Percentiles rank a stretch among this genome's conserved stretches.
These are phyloP conservation scores for Gamarada debralockiae DNA, from an alignment of 495 filamentous ascomycete species.

Conservation along the genomic window DNA sequence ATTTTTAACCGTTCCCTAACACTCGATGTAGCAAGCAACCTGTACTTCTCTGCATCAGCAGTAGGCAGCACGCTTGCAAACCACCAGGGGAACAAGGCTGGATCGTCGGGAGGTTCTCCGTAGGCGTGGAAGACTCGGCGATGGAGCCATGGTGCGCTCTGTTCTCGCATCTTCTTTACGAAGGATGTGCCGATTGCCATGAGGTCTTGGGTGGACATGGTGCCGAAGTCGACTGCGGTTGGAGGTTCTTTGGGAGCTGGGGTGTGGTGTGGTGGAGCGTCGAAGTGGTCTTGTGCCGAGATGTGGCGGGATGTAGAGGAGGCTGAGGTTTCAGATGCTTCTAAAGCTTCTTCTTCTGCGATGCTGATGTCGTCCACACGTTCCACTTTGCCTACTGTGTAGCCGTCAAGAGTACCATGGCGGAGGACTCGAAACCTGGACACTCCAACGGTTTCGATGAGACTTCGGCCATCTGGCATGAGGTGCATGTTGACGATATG, in stretches of 20 bases:
- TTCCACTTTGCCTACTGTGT: constrained; percentile 69
- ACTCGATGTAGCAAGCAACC: constrained; percentile 62
- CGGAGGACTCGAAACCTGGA: constrained; percentile 69
- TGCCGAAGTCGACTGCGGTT: constrained; percentile 41
- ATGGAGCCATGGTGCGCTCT: constrained; percentile 70
- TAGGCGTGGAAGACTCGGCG: constrained; percentile 67
- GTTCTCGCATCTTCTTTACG: constrained; percentile 57
- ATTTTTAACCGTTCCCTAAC: constrained; percentile 81
- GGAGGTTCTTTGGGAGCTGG: neutral
- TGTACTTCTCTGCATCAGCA: constrained; percentile 74
- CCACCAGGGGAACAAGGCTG: constrained; percentile 84
- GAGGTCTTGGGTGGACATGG: constrained; percentile 65
- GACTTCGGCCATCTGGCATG: constrained; percentile 74
- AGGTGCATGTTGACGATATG: constrained; percentile 68
- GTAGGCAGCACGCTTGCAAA: constrained; percentile 79
- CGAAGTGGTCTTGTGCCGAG: constrained; percentile 15
- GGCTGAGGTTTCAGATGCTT: constrained; percentile 55
- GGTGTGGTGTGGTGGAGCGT: constrained; percentile 12
- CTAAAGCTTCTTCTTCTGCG: constrained; percentile 72
- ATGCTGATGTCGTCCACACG: constrained; percentile 76
- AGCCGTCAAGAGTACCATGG: constrained; percentile 66
- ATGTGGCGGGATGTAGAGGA: constrained; percentile 10
- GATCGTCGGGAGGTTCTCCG: constrained; percentile 70
- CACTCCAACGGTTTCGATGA: constrained; percentile 71
- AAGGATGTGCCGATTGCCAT: constrained; percentile 62